Evolutionary conservation across 768 basidiomycete species (phyloP).

Genomic region (Xerocomellus amylosporus): DNA sequence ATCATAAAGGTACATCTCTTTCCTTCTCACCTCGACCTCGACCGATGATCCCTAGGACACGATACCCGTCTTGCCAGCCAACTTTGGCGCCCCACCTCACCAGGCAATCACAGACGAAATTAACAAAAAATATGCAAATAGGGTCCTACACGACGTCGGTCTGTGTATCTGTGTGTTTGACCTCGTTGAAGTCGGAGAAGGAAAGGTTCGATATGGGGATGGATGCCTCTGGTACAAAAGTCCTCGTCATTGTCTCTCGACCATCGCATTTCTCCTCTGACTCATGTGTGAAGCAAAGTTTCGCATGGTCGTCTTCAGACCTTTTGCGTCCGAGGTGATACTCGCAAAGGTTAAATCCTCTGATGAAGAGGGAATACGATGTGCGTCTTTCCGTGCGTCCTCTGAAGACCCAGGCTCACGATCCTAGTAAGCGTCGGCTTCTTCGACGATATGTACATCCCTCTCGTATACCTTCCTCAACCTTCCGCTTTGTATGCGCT

Average conservation of each 20-base stretch:
- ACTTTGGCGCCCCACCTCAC: constrained; percentile 75
- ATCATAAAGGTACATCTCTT: constrained; percentile 38
- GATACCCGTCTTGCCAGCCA: constrained; percentile 81
- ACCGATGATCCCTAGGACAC: constrained; percentile 64
- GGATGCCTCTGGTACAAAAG: constrained; percentile 94
- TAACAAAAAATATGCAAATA: constrained; percentile 95
- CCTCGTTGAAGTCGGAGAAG: constrained; percentile 80
- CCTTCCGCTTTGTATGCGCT: constrained; percentile 70
- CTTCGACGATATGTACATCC: constrained; percentile 92
- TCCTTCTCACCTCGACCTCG: not conserved
- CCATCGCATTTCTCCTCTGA: constrained; percentile 2
- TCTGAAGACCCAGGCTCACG: not conserved
- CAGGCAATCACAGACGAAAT: constrained; percentile 81
- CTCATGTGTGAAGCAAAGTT: constrained; percentile 62
- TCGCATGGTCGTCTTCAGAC: constrained; percentile 86
- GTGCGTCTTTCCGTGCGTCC: constrained; percentile 43
- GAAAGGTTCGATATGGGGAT: constrained; percentile 92
- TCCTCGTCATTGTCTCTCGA: constrained; percentile 27
- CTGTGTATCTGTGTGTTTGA: constrained; percentile 91
- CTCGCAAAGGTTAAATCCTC: constrained; percentile 86
- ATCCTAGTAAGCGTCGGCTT: constrained; percentile 78
- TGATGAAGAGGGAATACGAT: constrained; percentile 78
- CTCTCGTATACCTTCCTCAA: constrained; percentile 73
- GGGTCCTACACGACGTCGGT: constrained; percentile 86
- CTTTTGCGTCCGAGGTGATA: constrained; percentile 87